Evolutionary conservation across 164 flowering plant species (phyloP).

Genomic region (Magnolia changhungtana): DNA sequence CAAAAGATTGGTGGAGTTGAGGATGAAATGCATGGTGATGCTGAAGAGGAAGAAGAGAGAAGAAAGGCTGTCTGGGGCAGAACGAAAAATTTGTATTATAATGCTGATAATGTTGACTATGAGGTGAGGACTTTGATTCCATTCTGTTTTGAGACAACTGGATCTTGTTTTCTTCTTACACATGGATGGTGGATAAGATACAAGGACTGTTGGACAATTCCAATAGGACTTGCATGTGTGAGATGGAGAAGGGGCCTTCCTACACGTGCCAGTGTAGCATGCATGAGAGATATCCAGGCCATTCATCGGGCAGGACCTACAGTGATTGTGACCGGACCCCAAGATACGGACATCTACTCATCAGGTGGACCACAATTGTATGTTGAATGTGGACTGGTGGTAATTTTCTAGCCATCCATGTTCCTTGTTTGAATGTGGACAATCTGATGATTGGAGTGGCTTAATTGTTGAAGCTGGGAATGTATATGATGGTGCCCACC

Average conservation of each 20-base stretch:
- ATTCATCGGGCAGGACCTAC: too few species aligned
- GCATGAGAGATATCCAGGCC: too few species aligned
- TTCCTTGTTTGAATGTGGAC: background rate
- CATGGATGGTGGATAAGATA: background rate
- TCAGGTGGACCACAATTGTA: background rate
- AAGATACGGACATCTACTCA: too few species aligned
- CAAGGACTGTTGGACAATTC: too few species aligned
- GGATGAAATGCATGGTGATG: constrained; percentile 73
- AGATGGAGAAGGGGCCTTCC: too few species aligned
- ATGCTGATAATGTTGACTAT: constrained; percentile 56
- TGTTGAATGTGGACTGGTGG: background rate
- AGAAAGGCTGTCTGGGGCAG: constrained; percentile 43
- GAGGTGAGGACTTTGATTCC: constrained; percentile 39
- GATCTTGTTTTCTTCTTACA: background rate
- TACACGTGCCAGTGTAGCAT: too few species aligned
- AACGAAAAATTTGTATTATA: constrained; percentile 33
- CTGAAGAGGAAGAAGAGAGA: constrained; percentile 45
- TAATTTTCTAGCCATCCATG: background rate
- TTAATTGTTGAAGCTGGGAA: background rate
- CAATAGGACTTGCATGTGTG: too few species aligned
- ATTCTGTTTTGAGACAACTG: background rate
- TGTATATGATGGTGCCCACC: background rate
- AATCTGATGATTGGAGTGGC: background rate
- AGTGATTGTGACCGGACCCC: too few species aligned
- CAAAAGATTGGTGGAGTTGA: constrained; percentile 69